Evolutionary conservation across 345 rosid species (phyloP).

Genomic region (Capsella bursapastoris): DNA sequence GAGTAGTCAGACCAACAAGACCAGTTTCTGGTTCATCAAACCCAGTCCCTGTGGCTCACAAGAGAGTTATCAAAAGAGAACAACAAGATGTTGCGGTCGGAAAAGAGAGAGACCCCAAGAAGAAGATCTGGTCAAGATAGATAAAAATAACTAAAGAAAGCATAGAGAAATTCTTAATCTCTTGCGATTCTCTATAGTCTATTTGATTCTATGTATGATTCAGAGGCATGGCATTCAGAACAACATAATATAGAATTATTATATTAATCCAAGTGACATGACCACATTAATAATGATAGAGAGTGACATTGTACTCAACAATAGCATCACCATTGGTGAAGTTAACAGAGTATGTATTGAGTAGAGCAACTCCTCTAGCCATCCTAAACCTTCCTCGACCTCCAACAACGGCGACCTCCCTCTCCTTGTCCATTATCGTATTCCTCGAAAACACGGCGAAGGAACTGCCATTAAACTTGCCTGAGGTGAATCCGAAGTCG

Average conservation of each 20-base stretch:
- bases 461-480: constrained; percentile 58
- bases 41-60: constrained; percentile 50
- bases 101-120: constrained; percentile 71
- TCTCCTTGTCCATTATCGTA: constrained; percentile 41
- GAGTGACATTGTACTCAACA: constrained; percentile 49
- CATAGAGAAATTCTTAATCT: constrained; percentile 4
- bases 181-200: constrained; percentile 9
- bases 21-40: constrained; percentile 43
- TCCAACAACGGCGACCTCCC: constrained; percentile 60
- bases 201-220: background rate
- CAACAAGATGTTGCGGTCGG: constrained; percentile 53
- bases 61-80: constrained; percentile 59
- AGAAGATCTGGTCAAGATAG: constrained; percentile 80
- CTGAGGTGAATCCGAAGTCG: constrained; percentile 48
- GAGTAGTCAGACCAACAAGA: constrained; percentile 57
- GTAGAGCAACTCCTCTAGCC: constrained; percentile 51
- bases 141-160: background rate
- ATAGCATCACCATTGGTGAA: constrained; percentile 46
- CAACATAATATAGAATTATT: background rate
- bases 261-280: background rate
- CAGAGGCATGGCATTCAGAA: background rate
- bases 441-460: constrained; percentile 54
- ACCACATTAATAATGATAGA: constrained; percentile 44
- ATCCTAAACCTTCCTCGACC: constrained; percentile 57
- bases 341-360: constrained; percentile 43